Base-by-base conservation (phyloP, 208 protist genomes). In the Herpetomonas samuelpessoai region DNA sequence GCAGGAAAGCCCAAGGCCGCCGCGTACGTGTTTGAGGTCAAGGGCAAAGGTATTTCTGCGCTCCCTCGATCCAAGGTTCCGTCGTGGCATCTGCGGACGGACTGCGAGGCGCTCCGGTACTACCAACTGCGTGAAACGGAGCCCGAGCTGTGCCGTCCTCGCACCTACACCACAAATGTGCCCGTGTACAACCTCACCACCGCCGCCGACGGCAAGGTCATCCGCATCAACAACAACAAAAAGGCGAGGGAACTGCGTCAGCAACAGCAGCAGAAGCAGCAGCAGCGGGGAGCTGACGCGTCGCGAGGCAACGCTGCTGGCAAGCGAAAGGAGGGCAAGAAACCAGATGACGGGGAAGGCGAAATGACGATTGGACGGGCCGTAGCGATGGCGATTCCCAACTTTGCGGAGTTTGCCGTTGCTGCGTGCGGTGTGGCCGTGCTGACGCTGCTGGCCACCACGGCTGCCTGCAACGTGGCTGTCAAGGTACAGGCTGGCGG, bases 81-180 rank as follows among this genome's bases (percentile, higher is more conserved):
- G 6, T 31, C 47, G 21, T 27, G 71, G 39, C 48, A 47, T 1
- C 9, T 57, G 28, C 16, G 29, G 2, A 57, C 3, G 12, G 41
- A 50, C 57, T 63, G 59, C 28, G 16, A 57, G 12, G 62, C 21
- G 3, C 22, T 85, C 4, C 50, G 41, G 2, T 77, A 69, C 30
- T 68, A 53, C 12, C 29, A 67, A 3, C 62, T 91, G 27, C 58
- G 53, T 12, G 83, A 91, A 31, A 57, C 57, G 19, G 46, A 44
- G 18, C 79, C 81, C 0, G 65, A 71, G 45, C 62, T 70, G 18
- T 62, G 56, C 1, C 73, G 86, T 7, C 79, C 86, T 0, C 75
- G 78, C 51, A 86, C 73, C 21, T 93, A 93, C 67, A 79, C 81
- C 0, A 80, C 64, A 55, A 83, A 61, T 0, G 71, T 77, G 10